Conservation (phyloP, 2,329 filamentous ascomycete genomes). For the Atkinsonella hypoxylon region DNA sequence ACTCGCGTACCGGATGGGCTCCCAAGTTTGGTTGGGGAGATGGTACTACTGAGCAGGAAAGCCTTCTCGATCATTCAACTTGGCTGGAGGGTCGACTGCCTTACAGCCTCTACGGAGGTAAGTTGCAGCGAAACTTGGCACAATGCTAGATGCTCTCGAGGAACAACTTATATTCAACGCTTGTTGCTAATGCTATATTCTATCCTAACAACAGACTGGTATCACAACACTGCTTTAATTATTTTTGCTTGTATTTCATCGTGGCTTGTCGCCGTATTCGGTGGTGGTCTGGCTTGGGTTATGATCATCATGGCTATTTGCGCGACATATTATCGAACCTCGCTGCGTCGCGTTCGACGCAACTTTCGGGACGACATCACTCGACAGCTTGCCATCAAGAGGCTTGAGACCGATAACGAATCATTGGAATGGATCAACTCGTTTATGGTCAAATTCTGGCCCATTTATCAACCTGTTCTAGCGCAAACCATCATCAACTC, state of each 20-base stretch:
- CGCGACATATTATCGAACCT: constrained; percentile 93
- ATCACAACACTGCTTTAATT: constrained; percentile 92
- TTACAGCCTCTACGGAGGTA: constrained; percentile 83
- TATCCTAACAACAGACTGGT: constrained; percentile 65
- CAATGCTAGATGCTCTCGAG: neutral
- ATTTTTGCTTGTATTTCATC: constrained; percentile 83
- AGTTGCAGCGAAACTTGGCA: constrained; percentile 13
- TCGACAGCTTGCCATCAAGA: constrained; percentile 77
- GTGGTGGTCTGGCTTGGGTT: constrained; percentile 86
- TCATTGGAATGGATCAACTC: constrained; percentile 99
- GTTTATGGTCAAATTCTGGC: constrained; percentile 98
- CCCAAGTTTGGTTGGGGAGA: constrained; percentile 66
- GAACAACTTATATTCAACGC: neutral
- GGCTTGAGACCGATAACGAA: constrained; percentile 80
- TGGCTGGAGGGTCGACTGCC: constrained; percentile 74
- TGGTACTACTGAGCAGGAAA: constrained; percentile 47
- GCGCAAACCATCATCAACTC: constrained; percentile 86
- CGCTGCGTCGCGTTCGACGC: constrained; percentile 79
- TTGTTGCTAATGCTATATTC: neutral
- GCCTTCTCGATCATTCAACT: constrained; percentile 76
- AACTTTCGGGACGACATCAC: constrained; percentile 94
- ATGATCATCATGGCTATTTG: constrained; percentile 87
- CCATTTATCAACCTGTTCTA: constrained; percentile 90
- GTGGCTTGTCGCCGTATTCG: constrained; percentile 80
- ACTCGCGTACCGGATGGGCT: constrained; percentile 65